phyloP scores from a whole-genome alignment of 352 stramenopile genomes.

The Albugo candida region DNA sequence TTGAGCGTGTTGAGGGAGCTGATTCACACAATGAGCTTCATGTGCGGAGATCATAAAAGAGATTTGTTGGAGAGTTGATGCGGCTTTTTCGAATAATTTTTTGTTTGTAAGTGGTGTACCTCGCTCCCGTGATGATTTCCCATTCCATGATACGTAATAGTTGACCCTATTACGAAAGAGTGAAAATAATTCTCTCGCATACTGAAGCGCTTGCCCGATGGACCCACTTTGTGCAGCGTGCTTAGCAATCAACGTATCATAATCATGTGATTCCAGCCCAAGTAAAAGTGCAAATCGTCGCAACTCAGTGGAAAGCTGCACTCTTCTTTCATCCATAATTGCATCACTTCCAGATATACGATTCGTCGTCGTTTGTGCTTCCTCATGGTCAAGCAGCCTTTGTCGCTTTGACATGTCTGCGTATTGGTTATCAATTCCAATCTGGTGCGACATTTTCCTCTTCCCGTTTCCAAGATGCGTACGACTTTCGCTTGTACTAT shows the following conservation, averaged over 20 bases:
- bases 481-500: constrained; percentile 15
- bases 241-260: constrained; percentile 21
- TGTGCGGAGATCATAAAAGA: constrained; percentile 38
- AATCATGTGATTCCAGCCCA: constrained; percentile 18
- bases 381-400: not conserved
- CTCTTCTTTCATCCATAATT: constrained; percentile 19
- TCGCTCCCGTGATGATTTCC: not conserved
- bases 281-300: constrained; percentile 27
- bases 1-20: constrained; percentile 16
- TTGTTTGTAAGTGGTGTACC: not conserved
- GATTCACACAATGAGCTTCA: constrained; percentile 8
- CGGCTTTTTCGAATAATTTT: not conserved
- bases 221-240: constrained; percentile 20
- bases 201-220: constrained; percentile 28
- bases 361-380: constrained; percentile 6
- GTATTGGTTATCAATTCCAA: constrained; percentile 11
- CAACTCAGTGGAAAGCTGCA: constrained; percentile 21
- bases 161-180: not conserved
- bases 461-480: constrained; percentile 3
- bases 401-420: not conserved
- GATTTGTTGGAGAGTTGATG: constrained; percentile 22
- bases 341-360: not conserved
- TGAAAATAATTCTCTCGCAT: constrained; percentile 33
- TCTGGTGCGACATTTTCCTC: constrained; percentile 5
- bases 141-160: constrained; percentile 2